Base-by-base conservation (phyloP, 2,329 filamentous ascomycete species). In the Phialophora tarda region DNA sequence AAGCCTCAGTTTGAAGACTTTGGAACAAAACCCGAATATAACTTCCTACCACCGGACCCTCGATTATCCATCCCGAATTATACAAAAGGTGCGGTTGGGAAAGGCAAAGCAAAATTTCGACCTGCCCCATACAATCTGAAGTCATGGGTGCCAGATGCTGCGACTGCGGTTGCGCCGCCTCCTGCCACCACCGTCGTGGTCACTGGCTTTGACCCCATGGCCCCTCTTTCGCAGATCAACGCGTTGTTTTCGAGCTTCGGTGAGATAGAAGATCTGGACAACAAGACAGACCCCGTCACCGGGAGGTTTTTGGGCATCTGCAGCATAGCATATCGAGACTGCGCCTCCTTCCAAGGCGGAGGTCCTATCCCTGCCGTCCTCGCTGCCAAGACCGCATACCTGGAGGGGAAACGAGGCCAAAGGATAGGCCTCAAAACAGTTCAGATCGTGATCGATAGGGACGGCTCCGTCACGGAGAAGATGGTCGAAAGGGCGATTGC, bases 301-400 rank as follows among this genome's bases (percentile, higher is more conserved):
- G 95, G 95, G 21, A 95, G 92, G 75, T 96, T 96, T 75, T 85
- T 99, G 12, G 95, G 95, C 12, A 93, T 99, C 76, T 96, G 92
- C 71, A 92, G 92, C 17, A 92, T 99, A 75, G 89, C 90, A 66
- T 99, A 96, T 78, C 89, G 90, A 74, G 94, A 98, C 76, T 87
- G 81, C 78, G 80, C 62, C 76, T 81, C 82, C 71, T 83, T 78
- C 72, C 83, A 81, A 74, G 87, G 79, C 73, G 82, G 71, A 23
- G 74, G 80, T 1, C 79, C 85, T 2, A 80, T 92, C 47, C 85
- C 88, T 58, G 95, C 92, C 5, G 87, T 90, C 48, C 89, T 91
- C 67, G 91, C 93, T 48, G 94, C 95, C 8, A 91, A 91, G 73
- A 86, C 87, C 72, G 95, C 95, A 10, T 82, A 79, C 65, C 88